Percentiles rank a stretch among this genome's conserved stretches.
Conservation (phyloP, 139 green algal species). For the Chara braunii region DNA sequence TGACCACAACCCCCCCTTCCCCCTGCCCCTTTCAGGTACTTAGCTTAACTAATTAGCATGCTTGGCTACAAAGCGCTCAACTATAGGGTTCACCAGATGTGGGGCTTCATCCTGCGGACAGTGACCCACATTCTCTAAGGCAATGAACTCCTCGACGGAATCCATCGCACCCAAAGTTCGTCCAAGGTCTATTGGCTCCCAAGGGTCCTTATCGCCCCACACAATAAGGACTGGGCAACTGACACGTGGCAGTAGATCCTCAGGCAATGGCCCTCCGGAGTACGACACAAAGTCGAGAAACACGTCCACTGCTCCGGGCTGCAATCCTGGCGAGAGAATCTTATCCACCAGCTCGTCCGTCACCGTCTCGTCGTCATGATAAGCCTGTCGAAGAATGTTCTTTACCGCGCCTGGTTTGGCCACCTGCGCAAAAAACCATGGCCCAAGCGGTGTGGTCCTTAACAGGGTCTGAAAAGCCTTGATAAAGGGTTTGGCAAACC, state of each 20-base stretch:
- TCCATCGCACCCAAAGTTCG: slow-evolving; percentile 26
- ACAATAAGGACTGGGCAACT: slow-evolving; percentile 70
- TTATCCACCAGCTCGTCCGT: slow-evolving; percentile 83
- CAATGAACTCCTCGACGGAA: slow-evolving; percentile 69
- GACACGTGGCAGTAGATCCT: slow-evolving; percentile 68
- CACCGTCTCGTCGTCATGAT: slow-evolving; percentile 65
- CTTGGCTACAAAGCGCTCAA: slow-evolving; percentile 60
- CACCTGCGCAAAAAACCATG: slow-evolving; percentile 66
- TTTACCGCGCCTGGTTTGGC: slow-evolving; percentile 48
- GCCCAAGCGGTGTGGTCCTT: slow-evolving; percentile 57
- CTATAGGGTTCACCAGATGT: slow-evolving; percentile 81
- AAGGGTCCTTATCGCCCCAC: slow-evolving; percentile 84
- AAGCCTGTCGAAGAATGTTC: slow-evolving; percentile 66
- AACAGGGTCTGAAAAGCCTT: slow-evolving; percentile 33
- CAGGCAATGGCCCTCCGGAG: slow-evolving; percentile 74
- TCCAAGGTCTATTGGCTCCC: slow-evolving; percentile 62
- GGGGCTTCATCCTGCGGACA: slow-evolving; percentile 78
- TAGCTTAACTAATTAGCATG: too few species aligned
- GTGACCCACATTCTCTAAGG: slow-evolving; percentile 73
- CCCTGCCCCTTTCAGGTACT: too few species aligned
- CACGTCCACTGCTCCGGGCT: slow-evolving; percentile 75
- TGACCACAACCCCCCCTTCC: too few species aligned
- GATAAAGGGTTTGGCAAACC: slow-evolving; percentile 44
- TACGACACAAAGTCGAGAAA: slow-evolving; percentile 99
- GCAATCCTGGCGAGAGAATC: slow-evolving; percentile 81